Percentiles rank a stretch among this genome's conserved stretches.
These are phyloP conservation scores for Candida fluviatilis DNA, from an alignment of 805 yeast species.

Conservation along the genomic window DNA sequence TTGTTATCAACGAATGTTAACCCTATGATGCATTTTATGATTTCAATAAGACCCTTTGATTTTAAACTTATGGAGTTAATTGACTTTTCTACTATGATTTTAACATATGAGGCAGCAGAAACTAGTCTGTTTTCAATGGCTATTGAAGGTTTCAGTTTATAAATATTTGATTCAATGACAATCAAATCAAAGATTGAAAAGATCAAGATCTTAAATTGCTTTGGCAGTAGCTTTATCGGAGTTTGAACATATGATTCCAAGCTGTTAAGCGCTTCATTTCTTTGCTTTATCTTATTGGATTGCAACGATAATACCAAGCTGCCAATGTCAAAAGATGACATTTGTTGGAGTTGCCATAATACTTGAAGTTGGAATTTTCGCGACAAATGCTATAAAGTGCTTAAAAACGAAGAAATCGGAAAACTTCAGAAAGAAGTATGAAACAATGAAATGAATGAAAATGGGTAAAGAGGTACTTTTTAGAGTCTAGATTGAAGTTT, in stretches of 20 bases:
- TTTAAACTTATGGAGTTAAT: slow-evolving; percentile 12
- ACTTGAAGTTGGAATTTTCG: background rate
- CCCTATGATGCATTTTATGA: slow-evolving; percentile 14
- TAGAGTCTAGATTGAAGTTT: too few species aligned
- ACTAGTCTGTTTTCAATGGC: slow-evolving; percentile 26
- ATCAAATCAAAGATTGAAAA: slow-evolving; percentile 22
- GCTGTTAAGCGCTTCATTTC: slow-evolving; percentile 45
- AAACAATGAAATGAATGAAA: too few species aligned
- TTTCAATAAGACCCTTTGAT: slow-evolving; percentile 18
- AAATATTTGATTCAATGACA: slow-evolving; percentile 34
- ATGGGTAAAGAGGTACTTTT: too few species aligned
- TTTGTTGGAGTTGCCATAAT: slow-evolving; percentile 3
- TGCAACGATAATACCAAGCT: slow-evolving; percentile 25
- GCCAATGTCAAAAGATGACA: slow-evolving; percentile 18
- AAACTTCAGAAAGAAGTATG: too few species aligned
- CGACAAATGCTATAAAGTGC: background rate
- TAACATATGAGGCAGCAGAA: slow-evolving; percentile 26
- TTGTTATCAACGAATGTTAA: slow-evolving; percentile 13
- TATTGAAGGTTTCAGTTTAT: slow-evolving; percentile 16
- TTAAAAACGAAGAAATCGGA: background rate
- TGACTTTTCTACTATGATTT: slow-evolving; percentile 20
- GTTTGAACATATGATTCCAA: slow-evolving; percentile 18
- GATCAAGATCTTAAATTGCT: slow-evolving; percentile 19
- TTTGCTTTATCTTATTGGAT: slow-evolving; percentile 51
- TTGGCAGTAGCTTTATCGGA: slow-evolving; percentile 15